Percentiles rank a stretch among this genome's conserved stretches.
Conservation (phyloP, 2,329 filamentous ascomycete species). For the Colletotrichum tabaci region DNA sequence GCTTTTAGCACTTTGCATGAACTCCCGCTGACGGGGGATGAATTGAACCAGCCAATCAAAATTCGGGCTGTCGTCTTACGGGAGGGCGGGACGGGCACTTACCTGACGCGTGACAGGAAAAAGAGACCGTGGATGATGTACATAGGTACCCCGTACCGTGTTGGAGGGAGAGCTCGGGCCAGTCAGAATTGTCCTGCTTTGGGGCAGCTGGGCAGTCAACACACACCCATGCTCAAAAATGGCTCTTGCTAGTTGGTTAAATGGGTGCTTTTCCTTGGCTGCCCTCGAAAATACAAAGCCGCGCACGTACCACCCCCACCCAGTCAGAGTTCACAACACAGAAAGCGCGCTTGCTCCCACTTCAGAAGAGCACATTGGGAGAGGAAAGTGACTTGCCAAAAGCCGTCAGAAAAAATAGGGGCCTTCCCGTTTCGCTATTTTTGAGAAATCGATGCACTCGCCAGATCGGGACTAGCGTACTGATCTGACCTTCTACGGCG, state of each 20-base stretch:
- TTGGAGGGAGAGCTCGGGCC: conserved; percentile 21
- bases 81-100: conserved; percentile 9
- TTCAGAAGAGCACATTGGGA: conserved; percentile 19
- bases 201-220: conserved; percentile 15
- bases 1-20: conserved; percentile 26
- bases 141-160: no score
- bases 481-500: conserved; percentile 39
- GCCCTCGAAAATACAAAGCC: background rate
- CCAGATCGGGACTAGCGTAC: conserved; percentile 45
- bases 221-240: conserved; percentile 7
- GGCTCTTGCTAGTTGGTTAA: conserved; percentile 8
- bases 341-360: conserved; percentile 27
- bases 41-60: conserved; percentile 33
- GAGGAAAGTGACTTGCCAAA: conserved; percentile 35
- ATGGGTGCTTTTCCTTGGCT: background rate
- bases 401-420: conserved; percentile 42
- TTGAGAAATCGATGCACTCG: conserved; percentile 31
- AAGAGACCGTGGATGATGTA: background rate
- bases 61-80: conserved; percentile 10
- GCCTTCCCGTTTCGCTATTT: conserved; percentile 42
- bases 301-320: conserved; percentile 27
- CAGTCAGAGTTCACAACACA: conserved; percentile 19
- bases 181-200: conserved; percentile 22
- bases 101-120: conserved; percentile 31
- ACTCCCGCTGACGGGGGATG: background rate